phyloP scores from a whole-genome alignment of 306 rosid species.

The peach (Prunus persica) region Prunus_persica_NCBIv2 NC_034016.1:19965501-19966000 shows the following conservation, averaged over 20 bases:
- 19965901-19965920: slow-evolving; percentile 95
- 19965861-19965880: slow-evolving; percentile 91
- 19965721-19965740: slow-evolving; percentile 82
- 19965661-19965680: slow-evolving; percentile 30
- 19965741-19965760: slow-evolving; percentile 89
- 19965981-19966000: slow-evolving; percentile 83
- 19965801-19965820: slow-evolving; percentile 68
- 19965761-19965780: slow-evolving; percentile 92
- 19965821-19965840: slow-evolving; percentile 83
- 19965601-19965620: slow-evolving; percentile 54
- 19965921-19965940: slow-evolving; percentile 83
- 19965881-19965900: slow-evolving; percentile 93
- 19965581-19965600: slow-evolving; percentile 59
- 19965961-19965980: slow-evolving; percentile 90
- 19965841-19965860: slow-evolving; percentile 94
- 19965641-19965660: slow-evolving; percentile 53
- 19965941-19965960: slow-evolving; percentile 78
- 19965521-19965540: slow-evolving; percentile 81
- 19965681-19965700: slow-evolving; percentile 18
- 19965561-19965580: slow-evolving; percentile 68
- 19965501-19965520: slow-evolving; percentile 37
- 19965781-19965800: slow-evolving; percentile 84
- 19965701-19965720: slow-evolving; percentile 61
- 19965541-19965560: slow-evolving; percentile 73
- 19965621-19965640: slow-evolving; percentile 41